phyloP scores from a whole-genome alignment of 345 rosid species.

The Boechera divaricarpa region DNA sequence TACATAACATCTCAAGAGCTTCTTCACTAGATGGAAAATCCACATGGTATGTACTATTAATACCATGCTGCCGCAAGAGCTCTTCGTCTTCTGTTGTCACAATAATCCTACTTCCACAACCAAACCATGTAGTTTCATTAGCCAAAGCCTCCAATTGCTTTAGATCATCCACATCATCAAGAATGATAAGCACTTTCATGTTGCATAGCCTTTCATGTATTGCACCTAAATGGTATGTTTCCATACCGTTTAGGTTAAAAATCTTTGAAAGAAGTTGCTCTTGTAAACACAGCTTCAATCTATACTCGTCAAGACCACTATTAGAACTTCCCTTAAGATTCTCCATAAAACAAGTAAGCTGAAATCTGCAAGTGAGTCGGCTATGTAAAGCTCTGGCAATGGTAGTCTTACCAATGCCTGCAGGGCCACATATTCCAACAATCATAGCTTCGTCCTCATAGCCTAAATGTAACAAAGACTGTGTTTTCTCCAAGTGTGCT shows the following conservation, averaged over 20 bases:
- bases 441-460: background rate
- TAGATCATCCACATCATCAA: background rate
- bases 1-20: background rate
- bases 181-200: background rate
- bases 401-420: conserved; percentile 20
- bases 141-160: background rate
- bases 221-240: too few species aligned
- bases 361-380: background rate
- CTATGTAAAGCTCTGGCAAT: background rate
- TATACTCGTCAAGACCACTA: background rate
- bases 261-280: background rate
- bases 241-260: background rate
- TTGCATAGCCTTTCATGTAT: background rate
- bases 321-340: background rate
- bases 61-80: background rate
- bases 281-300: background rate
- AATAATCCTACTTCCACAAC: background rate
- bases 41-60: background rate
- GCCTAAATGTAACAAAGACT: background rate
- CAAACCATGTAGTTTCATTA: background rate
- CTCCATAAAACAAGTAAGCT: conserved; percentile 14
- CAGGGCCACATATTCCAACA: background rate
- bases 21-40: background rate
- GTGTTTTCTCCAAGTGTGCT: background rate
- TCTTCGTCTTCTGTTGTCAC: background rate